Evolutionary conservation across 768 basidiomycete genomes (phyloP).

Genomic region (Xerocomellus amylosporus): DNA sequence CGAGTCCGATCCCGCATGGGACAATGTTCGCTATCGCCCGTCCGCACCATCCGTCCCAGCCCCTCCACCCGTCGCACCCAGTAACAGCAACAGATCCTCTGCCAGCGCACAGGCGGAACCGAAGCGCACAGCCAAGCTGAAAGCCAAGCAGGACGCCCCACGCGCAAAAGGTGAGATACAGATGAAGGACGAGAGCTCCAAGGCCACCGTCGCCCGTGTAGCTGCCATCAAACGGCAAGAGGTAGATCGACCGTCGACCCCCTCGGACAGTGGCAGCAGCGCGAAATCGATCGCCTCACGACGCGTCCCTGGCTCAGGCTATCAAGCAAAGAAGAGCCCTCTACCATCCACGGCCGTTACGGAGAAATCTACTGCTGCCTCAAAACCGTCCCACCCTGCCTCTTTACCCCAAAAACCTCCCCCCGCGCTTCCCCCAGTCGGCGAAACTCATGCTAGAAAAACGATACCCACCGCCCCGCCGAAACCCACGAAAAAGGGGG

Average conservation of each 20-base stretch:
- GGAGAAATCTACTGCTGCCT: constrained; percentile 25
- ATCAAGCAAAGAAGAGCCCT: constrained; percentile 37
- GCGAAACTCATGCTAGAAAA: constrained; percentile 29
- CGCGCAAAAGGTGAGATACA: constrained; percentile 38
- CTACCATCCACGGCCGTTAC: constrained; percentile 16
- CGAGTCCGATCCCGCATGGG: constrained; percentile 62
- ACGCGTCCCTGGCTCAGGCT: constrained; percentile 50
- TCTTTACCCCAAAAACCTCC: constrained; percentile 37
- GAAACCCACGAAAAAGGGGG: constrained; percentile 22
- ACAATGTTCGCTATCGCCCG: constrained; percentile 42
- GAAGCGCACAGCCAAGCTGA: constrained; percentile 49
- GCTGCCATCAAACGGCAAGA: constrained; percentile 32
- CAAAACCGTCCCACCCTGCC: constrained; percentile 26
- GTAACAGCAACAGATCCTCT: constrained; percentile 23
- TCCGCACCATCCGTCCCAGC: constrained; percentile 13
- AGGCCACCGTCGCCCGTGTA: constrained; percentile 29
- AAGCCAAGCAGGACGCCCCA: constrained; percentile 24
- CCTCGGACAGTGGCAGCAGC: constrained; percentile 11
- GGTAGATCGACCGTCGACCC: constrained; percentile 19
- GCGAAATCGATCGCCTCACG: constrained; percentile 27
- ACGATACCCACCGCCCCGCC: constrained; percentile 24
- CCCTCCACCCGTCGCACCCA: constrained; percentile 18
- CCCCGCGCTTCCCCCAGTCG: constrained; percentile 26
- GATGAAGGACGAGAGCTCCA: constrained; percentile 37
- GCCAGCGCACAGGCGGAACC: constrained; percentile 30